Evolutionary conservation across 2,329 filamentous ascomycete species (phyloP), one percentile per base, ranked within the genome.

Genomic region (Penicillium concentricum): DNA sequence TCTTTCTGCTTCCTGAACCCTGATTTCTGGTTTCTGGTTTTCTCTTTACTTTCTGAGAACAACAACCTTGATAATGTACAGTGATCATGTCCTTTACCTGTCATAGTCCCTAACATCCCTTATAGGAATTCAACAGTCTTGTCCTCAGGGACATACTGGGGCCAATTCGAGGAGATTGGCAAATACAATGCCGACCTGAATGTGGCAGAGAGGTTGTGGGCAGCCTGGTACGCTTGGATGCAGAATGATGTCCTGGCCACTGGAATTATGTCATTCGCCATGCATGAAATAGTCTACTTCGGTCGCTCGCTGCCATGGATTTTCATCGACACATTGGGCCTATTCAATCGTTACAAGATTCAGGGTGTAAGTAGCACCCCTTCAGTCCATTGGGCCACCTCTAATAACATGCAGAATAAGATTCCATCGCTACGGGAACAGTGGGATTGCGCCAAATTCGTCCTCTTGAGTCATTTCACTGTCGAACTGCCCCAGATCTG

Each of bases 401-500:
- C 57, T 55, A 64, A 47, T 32, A 7, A 20, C 3, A 7, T 24
- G 42, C 64, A 87, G 84, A 76, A 82, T 78, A 97, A 97, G 82
- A 86, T 96, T 43, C 94, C 94, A 10, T 96, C 92, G n/a, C 81
- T 88, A 52, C 88, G 86, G 72, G 94, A 99, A 76, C 94, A 99
- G 78, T 96, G 91, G 86, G 86, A 92, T 71, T 99, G 94, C 79
- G 92, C 94, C 58, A 87, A 86, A 74, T 87, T 97, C 65, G 94
- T 99, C 62, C 88, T 99, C 63, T 81, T 97, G 69, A 92, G 88
- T 74, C 94, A 99, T 77, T 96, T 97, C 78, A 97, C 94, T 65
- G 94, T 97, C 75, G 94, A 99, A 78, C 85, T 99, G 37, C 94
- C 94, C 60, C 94, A 97, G 78, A 97, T 97, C 76, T 97, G 93